Conservation (phyloP, 805 yeast genomes). For the Kluyveromyces starmeri region DNA sequence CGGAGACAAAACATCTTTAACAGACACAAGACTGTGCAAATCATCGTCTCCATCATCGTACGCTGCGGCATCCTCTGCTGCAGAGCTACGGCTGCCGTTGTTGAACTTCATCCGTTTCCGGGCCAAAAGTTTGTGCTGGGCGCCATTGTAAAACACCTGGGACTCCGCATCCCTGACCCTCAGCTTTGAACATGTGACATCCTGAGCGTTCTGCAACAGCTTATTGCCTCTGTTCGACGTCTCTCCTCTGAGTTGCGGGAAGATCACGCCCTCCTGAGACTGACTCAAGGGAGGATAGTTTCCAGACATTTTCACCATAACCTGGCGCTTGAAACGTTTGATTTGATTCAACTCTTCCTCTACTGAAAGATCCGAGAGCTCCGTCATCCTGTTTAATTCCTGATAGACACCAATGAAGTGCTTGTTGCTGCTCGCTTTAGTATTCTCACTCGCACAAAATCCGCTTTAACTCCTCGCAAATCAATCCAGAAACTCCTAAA, state of each 20-base stretch:
- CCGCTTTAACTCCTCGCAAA: no score
- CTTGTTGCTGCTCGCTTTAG: no score
- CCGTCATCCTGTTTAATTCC: slow-evolving; percentile 5
- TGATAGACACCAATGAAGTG: no score
- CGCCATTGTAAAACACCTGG: slow-evolving; percentile 28
- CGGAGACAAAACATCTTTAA: slow-evolving; percentile 62
- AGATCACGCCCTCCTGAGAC: slow-evolving; percentile 22
- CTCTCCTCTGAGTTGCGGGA: slow-evolving; percentile 26
- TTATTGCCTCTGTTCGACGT: slow-evolving; percentile 50
- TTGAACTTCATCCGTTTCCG: slow-evolving; percentile 26
- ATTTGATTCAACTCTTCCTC: slow-evolving; percentile 15
- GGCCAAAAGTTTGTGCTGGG: slow-evolving; percentile 28
- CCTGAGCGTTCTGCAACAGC: slow-evolving; percentile 40
- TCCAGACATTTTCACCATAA: slow-evolving; percentile 27
- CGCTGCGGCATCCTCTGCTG: slow-evolving; percentile 5
- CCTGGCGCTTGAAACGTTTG: slow-evolving; percentile 19
- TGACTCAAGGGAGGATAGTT: slow-evolving; percentile 26
- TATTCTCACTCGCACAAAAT: no score
- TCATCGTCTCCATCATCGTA: slow-evolving; percentile 30
- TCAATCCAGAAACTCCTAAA: no score
- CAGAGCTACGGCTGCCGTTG: slow-evolving; percentile 7
- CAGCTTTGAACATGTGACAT: slow-evolving; percentile 38
- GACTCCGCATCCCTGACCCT: slow-evolving; percentile 26
- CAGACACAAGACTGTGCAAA: slow-evolving; percentile 41
- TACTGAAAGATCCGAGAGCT: background rate